Conservation (phyloP, 1,284 basidiomycete species). For the Pterula multifida region DNA sequence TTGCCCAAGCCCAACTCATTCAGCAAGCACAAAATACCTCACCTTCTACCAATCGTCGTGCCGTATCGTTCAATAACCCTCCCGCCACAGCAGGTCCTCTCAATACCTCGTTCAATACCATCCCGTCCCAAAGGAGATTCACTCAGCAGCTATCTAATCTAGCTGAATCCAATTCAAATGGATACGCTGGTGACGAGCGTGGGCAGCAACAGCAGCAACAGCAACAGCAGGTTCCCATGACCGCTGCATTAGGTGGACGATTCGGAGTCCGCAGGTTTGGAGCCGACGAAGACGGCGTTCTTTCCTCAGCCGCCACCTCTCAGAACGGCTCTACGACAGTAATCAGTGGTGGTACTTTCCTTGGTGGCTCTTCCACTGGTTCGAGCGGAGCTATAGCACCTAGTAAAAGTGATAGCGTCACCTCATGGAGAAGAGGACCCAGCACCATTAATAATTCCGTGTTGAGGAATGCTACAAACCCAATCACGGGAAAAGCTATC, state of each 20-base stretch:
- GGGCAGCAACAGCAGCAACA: constrained; percentile 37
- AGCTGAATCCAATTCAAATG: not conserved
- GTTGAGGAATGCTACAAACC: not conserved
- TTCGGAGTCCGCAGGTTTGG: constrained; percentile 54
- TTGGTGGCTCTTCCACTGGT: constrained; percentile 27
- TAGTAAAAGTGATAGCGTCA: constrained; percentile 65
- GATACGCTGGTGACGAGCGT: not conserved
- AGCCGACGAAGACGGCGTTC: constrained; percentile 28
- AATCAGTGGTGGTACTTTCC: constrained; percentile 58
- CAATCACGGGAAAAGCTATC: not conserved
- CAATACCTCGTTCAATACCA: constrained; percentile 33
- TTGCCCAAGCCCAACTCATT: constrained; percentile 51
- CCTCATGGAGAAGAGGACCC: constrained; percentile 65
- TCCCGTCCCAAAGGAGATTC: not conserved
- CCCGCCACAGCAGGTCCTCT: constrained; percentile 61
- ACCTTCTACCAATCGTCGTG: constrained; percentile 28
- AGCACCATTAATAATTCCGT: not conserved
- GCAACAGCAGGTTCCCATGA: constrained; percentile 61
- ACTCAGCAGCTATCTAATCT: not conserved
- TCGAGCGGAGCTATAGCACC: constrained; percentile 22
- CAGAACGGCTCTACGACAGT: constrained; percentile 39
- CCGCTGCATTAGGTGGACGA: constrained; percentile 61
- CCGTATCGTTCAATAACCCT: constrained; percentile 36
- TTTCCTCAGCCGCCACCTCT: constrained; percentile 39
- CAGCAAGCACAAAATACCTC: constrained; percentile 42